Conservation (phyloP, 1,284 basidiomycete genomes). For the Sporisorium exsertum region DNA sequence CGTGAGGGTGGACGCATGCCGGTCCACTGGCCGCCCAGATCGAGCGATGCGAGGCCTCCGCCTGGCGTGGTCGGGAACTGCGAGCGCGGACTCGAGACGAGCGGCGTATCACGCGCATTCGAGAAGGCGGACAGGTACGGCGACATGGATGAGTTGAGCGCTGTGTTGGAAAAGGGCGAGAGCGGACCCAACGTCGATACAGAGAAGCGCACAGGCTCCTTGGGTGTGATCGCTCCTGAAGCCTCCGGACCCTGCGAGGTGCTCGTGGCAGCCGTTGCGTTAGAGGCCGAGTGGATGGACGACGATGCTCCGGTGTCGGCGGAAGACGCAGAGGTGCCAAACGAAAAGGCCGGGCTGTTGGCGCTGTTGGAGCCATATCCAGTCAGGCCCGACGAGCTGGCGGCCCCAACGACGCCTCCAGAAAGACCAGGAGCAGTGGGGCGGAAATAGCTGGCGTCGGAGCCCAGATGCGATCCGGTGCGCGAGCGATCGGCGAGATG, state of each 20-base stretch:
- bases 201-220: conserved; percentile 63
- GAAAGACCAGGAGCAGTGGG: conserved; percentile 43
- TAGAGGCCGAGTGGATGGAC: conserved; percentile 28
- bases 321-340: conserved; percentile 34
- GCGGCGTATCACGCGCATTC: conserved; percentile 66
- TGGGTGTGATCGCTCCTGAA: conserved; percentile 38
- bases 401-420: conserved; percentile 23
- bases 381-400: conserved; percentile 16
- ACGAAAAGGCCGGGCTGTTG: conserved; percentile 48
- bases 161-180: conserved; percentile 66
- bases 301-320: conserved; percentile 24
- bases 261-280: conserved; percentile 23
- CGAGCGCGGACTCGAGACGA: conserved; percentile 59
- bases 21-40: conserved; percentile 48
- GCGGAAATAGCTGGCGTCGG: conserved; percentile 51
- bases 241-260: conserved; percentile 32
- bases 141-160: conserved; percentile 63
- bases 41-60: conserved; percentile 36
- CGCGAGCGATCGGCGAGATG: conserved; percentile 47
- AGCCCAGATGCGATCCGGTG: conserved; percentile 27
- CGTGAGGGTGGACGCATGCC: conserved; percentile 53
- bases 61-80: conserved; percentile 32
- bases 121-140: conserved; percentile 68
- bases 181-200: conserved; percentile 58
- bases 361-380: conserved; percentile 29